Evolutionary conservation across 1,139 yeast genomes (phyloP), one percentile per base, ranked within the genome.

Genomic region (Kodamaea fungicola): DNA sequence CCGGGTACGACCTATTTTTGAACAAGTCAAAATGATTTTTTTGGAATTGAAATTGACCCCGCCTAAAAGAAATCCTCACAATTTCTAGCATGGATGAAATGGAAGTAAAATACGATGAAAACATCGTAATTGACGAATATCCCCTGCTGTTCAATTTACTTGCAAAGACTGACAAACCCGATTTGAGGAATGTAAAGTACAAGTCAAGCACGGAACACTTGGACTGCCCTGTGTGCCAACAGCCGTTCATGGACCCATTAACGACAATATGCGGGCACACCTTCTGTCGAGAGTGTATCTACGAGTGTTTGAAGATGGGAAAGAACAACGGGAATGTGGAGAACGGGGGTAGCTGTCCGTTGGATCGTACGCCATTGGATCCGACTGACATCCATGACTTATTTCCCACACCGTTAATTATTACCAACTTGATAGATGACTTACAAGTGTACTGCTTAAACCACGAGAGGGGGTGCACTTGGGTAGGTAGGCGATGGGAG

Each of bases 1-100:
- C 90, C 89, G 89, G 89, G 88, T 78, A 78, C 79, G 88, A 82
- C 88, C 89, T 81, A 28, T 25, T 21, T 36, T 42, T 41, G 12
- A 19, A 21, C 19, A 22, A 29, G 10, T 16, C 7, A 7, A 7
- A 12, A 3, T 22, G 24, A 22, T 29, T 28, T 25, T 36, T 32
- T 32, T 32, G 7, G 7, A 13, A 23, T 23, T 19, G n/a, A 8
- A 30, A 13, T 28, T 28, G 19, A n/a, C 31, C 19, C 28, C 12
- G 4, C 27, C 13, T n/a, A 12, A 13, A 22, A 27, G 10, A 13
- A 21, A 12, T 24, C 4, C 12, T 21, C 28, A 30, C 12, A 28
- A 22, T 24, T 26, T 12, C 16, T n/a, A 32, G 23, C 7, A 12
- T 29, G 19, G 23, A 29, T 8, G 9, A 23, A 25, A 22, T 29